A percentile compares a stretch with the other conserved stretches of the same genome.
These are phyloP conservation scores for Posidonia australis DNA, from an alignment of 106 monocot genomes.

Conservation along the genomic window DNA sequence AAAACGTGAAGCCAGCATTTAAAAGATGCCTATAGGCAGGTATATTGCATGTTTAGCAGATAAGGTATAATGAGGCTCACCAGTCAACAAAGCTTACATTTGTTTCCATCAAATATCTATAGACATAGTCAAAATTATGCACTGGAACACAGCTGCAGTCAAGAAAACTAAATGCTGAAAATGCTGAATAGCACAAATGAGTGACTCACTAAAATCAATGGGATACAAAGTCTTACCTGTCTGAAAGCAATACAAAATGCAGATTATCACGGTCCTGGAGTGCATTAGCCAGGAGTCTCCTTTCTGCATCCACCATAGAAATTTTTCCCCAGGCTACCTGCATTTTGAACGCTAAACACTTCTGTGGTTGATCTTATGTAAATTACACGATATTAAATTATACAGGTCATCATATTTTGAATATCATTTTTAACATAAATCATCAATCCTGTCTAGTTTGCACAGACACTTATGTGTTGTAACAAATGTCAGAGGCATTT, in stretches of 20 bases:
- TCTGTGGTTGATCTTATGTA: no score
- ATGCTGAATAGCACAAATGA: neutral
- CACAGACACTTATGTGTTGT: no score
- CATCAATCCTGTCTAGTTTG: no score
- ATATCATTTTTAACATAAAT: no score
- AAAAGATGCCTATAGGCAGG: no score
- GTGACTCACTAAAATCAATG: neutral
- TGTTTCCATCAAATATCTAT: conserved; percentile 78
- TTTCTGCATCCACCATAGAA: conserved; percentile 96
- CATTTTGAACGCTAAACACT: conserved; percentile 1
- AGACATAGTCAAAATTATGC: conserved; percentile 82
- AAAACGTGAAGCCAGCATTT: no score
- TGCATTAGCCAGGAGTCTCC: conserved; percentile 79
- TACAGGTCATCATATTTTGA: no score
- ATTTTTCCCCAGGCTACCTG: conserved; percentile 84
- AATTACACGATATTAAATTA: no score
- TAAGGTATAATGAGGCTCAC: conserved; percentile 34
- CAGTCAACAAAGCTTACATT: conserved; percentile 93
- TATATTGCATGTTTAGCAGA: no score
- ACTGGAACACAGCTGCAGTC: conserved; percentile 88
- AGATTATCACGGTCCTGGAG: conserved; percentile 82
- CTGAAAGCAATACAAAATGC: conserved; percentile 94
- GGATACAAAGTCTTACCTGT: conserved; percentile 44
- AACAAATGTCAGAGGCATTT: no score
- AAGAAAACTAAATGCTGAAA: neutral